phyloP scores from a whole-genome alignment of 78 protist genomes.

The Dictyostelium firmibasis region DNA sequence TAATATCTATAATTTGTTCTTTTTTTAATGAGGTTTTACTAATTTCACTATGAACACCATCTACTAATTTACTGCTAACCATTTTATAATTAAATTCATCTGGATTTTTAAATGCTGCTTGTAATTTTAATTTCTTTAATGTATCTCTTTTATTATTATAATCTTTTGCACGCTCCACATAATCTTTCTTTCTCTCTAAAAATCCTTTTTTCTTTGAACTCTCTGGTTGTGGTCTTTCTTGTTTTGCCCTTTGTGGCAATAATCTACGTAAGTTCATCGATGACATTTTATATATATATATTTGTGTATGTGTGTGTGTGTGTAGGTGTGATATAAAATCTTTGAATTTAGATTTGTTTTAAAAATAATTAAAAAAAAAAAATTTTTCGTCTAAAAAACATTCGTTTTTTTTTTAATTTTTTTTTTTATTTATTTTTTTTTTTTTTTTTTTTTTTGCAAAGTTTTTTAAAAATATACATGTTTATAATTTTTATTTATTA shows the following conservation, averaged over 20 bases:
- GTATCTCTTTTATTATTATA: slow-evolving; percentile 43
- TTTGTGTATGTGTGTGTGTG: neutral
- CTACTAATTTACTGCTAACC: slow-evolving; percentile 48
- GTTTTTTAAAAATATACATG: no score
- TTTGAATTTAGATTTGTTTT: neutral
- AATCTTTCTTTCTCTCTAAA: slow-evolving; percentile 71
- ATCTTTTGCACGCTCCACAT: slow-evolving; percentile 46
- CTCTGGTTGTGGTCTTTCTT: slow-evolving; percentile 69
- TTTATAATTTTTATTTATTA: no score
- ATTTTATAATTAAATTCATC: slow-evolving; percentile 66
- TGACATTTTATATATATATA: slow-evolving; percentile 6
- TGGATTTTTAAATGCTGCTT: slow-evolving; percentile 63
- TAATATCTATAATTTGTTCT: slow-evolving; percentile 33
- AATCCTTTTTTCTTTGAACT: slow-evolving; percentile 21
- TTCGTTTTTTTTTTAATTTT: no score
- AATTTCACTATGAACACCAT: slow-evolving; percentile 40
- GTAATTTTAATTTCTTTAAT: slow-evolving; percentile 34
- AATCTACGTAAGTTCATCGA: slow-evolving; percentile 37
- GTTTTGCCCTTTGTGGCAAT: slow-evolving; percentile 41
- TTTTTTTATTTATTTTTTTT: no score
- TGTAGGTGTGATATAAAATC: neutral
- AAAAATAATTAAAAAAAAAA: neutral
- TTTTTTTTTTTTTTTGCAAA: no score
- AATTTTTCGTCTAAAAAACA: neutral
- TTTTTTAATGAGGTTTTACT: slow-evolving; percentile 31